Conservation (phyloP, 2,329 filamentous ascomycete genomes). For the Fusarium brevicatenulatum region DNA sequence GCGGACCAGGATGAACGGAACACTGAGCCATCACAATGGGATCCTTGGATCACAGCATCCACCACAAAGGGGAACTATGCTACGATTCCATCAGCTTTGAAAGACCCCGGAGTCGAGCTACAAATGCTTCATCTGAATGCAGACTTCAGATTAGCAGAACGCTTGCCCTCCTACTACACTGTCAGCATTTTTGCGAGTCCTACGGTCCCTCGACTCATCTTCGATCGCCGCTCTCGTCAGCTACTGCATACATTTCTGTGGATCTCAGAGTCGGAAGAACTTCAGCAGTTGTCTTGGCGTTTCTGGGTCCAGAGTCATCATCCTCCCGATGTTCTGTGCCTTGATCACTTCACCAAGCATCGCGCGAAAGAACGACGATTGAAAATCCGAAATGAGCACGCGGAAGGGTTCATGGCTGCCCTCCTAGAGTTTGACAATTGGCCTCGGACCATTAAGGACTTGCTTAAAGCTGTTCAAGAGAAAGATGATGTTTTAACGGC, state of each 20-base stretch:
- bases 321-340: neutral
- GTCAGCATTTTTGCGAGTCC: neutral
- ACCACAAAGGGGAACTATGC: neutral
- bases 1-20: neutral
- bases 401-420: neutral
- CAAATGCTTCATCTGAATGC: neutral
- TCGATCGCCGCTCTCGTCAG: neutral
- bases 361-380: neutral
- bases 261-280: neutral
- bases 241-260: neutral
- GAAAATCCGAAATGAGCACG: neutral
- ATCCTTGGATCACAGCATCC: neutral
- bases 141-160: neutral
- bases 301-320: neutral
- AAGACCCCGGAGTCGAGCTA: no score
- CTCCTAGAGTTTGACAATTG: neutral
- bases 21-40: neutral
- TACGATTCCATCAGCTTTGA: neutral
- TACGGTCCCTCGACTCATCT: neutral
- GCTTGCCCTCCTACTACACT: neutral
- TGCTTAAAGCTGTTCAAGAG: neutral
- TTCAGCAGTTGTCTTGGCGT: neutral
- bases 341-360: neutral
- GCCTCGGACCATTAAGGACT: neutral
- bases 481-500: neutral